phyloP scores from a whole-genome alignment of 129 eudicot genomes.

The Arctium lappa region DNA sequence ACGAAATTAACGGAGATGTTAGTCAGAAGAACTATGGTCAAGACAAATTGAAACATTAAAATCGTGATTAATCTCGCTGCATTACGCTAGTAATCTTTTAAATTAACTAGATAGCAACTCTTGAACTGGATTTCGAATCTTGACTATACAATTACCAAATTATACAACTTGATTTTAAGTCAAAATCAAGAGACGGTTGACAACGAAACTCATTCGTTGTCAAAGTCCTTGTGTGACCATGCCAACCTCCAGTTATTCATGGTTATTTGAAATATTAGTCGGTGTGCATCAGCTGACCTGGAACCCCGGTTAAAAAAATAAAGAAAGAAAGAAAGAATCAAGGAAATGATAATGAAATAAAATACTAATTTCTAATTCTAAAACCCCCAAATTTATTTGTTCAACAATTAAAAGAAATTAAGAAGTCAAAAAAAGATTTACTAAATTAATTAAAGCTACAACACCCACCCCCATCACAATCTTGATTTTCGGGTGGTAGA shows the following conservation, averaged over 20 bases:
- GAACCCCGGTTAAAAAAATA: background rate
- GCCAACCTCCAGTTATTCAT: background rate
- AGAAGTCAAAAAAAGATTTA: background rate
- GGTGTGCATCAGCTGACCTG: background rate
- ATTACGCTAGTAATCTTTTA: background rate
- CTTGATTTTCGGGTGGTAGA: conserved; percentile 6
- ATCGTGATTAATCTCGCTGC: too few relatives aligned
- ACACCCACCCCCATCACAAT: conserved; percentile 8
- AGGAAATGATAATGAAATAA: conserved; percentile 9
- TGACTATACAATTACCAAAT: conserved; percentile 24
- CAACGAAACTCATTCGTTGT: background rate
- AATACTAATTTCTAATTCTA: conserved; percentile 16
- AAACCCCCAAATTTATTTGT: conserved; percentile 21
- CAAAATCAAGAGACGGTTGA: conserved; percentile 21
- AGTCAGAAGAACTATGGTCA: too few relatives aligned
- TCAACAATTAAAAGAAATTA: background rate
- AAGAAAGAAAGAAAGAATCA: background rate
- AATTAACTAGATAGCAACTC: conserved; percentile 1
- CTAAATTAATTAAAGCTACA: background rate
- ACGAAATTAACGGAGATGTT: too few relatives aligned
- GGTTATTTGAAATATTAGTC: background rate
- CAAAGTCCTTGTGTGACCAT: background rate
- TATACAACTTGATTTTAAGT: conserved; percentile 15
- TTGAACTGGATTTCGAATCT: conserved; percentile 18
- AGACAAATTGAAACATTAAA: too few relatives aligned